A percentile compares a stretch with the other conserved stretches of the same genome.
phyloP scores from a whole-genome alignment of 495 filamentous ascomycete species.

The Hypoxylon cercidicola region DNA sequence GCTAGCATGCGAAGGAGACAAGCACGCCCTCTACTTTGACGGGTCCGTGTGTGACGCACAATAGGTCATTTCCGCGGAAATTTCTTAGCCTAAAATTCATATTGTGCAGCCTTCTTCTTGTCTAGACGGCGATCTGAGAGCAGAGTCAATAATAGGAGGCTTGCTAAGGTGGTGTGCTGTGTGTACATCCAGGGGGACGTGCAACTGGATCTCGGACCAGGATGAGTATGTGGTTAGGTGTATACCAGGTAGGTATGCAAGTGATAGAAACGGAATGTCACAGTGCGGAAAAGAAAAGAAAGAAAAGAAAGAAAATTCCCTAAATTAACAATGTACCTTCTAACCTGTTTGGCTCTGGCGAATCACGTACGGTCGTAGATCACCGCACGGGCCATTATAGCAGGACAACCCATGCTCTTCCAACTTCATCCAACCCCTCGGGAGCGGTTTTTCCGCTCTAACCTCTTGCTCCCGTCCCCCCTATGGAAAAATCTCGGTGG shows the following conservation, averaged over 20 bases:
- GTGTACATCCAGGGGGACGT: slow-evolving; percentile 9
- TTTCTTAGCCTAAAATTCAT: background rate
- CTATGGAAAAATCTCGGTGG: slow-evolving; percentile 16
- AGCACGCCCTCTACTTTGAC: too few species aligned
- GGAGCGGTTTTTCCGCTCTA: slow-evolving; percentile 28
- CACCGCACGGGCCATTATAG: slow-evolving; percentile 35
- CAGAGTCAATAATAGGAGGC: slow-evolving; percentile 2
- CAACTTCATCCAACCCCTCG: slow-evolving; percentile 6
- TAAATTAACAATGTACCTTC: background rate
- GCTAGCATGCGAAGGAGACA: too few species aligned
- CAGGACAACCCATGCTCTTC: background rate
- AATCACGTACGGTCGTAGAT: slow-evolving; percentile 22
- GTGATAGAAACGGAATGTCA: slow-evolving; percentile 37
- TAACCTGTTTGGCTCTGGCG: slow-evolving; percentile 17
- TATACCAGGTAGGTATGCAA: too few species aligned
- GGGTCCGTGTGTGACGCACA: background rate
- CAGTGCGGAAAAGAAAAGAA: slow-evolving; percentile 18
- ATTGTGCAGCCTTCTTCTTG: background rate
- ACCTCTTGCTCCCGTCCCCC: too few species aligned
- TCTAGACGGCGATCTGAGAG: slow-evolving; percentile 2
- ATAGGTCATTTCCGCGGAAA: background rate
- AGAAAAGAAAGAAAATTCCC: background rate
- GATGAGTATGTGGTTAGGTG: slow-evolving; percentile 14
- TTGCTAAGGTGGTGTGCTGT: slow-evolving; percentile 11
- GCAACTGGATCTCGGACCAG: slow-evolving; percentile 17